A percentile compares a stretch with the other conserved stretches of the same genome.
These are phyloP conservation scores for Candida tropicalis DNA, from an alignment of 1,139 yeast species.

Conservation along the genomic window DNA sequence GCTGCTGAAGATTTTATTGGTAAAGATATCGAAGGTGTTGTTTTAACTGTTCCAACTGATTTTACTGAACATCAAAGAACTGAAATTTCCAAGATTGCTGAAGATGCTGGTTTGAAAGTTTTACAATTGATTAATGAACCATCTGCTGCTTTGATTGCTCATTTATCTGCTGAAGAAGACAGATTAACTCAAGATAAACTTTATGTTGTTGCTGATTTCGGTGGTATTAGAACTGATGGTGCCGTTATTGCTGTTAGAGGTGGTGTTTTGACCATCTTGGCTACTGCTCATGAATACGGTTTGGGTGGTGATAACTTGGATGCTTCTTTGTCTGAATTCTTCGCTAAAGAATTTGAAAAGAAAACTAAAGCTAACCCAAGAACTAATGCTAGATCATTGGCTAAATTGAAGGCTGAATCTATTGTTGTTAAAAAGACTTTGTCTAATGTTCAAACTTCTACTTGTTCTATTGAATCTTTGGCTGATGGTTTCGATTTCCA, in stretches of 20 bases:
- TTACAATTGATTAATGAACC: constrained; percentile 93
- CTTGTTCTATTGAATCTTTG: constrained; percentile 92
- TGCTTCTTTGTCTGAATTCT: constrained; percentile 74
- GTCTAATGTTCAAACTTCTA: constrained; percentile 85
- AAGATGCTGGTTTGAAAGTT: constrained; percentile 74
- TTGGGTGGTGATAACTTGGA: constrained; percentile 92
- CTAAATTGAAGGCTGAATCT: constrained; percentile 85
- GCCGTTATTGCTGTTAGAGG: constrained; percentile 94
- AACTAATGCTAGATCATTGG: constrained; percentile 77
- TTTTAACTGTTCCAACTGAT: constrained; percentile 89
- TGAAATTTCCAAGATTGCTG: constrained; percentile 63
- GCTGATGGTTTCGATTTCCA: constrained; percentile 95
- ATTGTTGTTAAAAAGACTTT: constrained; percentile 88
- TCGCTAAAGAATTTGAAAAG: constrained; percentile 93
- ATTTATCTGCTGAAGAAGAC: constrained; percentile 57
- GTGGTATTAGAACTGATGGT: constrained; percentile 95
- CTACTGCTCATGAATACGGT: constrained; percentile 80
- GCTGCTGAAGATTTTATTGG: constrained; percentile 97
- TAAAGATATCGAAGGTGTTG: constrained; percentile 76
- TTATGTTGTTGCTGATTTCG: constrained; percentile 93
- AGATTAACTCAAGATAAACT: constrained; percentile 69
- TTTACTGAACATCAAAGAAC: constrained; percentile 74
- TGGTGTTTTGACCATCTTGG: constrained; percentile 85
- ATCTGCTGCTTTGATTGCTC: constrained; percentile 86
- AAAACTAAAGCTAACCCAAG: constrained; percentile 83